phyloP scores from a whole-genome alignment of 208 protist genomes.

The Trypanosoma theileri region DNA sequence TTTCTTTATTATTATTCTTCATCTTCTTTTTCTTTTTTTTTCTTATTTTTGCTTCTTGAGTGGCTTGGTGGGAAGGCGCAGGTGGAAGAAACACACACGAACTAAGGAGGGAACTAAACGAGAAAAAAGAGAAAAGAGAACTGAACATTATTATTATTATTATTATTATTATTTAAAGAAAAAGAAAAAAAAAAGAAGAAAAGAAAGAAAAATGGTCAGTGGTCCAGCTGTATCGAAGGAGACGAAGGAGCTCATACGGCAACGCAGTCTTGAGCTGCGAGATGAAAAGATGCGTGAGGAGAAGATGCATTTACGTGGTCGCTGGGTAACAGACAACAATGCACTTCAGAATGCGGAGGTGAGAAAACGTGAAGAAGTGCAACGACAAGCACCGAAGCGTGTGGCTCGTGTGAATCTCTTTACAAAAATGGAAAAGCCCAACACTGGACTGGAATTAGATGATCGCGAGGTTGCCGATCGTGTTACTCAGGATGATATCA shows the following conservation, averaged over 20 bases:
- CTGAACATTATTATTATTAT: too few species aligned
- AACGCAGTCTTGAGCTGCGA: constrained; percentile 57
- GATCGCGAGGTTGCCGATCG: constrained; percentile 92
- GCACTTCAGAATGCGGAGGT: constrained; percentile 62
- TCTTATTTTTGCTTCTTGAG: too few species aligned
- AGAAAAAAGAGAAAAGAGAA: too few species aligned
- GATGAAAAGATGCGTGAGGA: constrained; percentile 40
- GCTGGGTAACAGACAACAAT: constrained; percentile 76
- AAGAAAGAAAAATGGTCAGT: constrained; percentile 24
- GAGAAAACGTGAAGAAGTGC: constrained; percentile 46
- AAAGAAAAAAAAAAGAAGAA: constrained; percentile 10
- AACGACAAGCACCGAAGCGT: constrained; percentile 66
- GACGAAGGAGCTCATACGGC: constrained; percentile 51
- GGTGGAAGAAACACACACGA: too few species aligned
- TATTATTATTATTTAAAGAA: too few species aligned
- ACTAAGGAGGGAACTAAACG: too few species aligned
- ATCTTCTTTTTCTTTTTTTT: too few species aligned
- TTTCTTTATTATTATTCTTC: too few species aligned
- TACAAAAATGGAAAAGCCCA: constrained; percentile 52
- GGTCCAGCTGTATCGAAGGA: constrained; percentile 46
- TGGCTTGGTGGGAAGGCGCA: too few species aligned
- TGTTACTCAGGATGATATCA: constrained; percentile 92
- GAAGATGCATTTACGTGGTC: constrained; percentile 62
- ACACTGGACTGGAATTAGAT: constrained; percentile 77
- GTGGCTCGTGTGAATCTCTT: constrained; percentile 71